Conservation (phyloP, 345 rosid species). For the Cardamine occulta region DNA sequence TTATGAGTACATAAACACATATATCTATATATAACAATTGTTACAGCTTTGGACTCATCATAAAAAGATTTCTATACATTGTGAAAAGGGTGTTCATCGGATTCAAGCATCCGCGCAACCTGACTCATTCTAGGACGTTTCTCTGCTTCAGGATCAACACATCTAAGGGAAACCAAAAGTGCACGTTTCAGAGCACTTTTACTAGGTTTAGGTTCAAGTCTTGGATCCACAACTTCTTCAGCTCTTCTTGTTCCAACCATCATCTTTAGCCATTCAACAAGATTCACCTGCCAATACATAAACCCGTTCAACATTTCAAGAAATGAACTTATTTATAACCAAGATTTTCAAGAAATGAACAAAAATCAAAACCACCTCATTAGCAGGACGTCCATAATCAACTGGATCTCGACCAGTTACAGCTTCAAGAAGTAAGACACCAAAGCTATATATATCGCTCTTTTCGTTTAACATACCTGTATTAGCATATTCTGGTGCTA, state of each 20-base stretch:
- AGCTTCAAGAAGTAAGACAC: conserved; percentile 89
- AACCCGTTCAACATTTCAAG: background rate
- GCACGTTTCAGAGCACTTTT: conserved; percentile 76
- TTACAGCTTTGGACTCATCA: conserved; percentile 9
- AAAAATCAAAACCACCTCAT: conserved; percentile 57
- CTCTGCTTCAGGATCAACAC: conserved; percentile 87
- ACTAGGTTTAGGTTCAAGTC: conserved; percentile 71
- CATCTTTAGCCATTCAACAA: conserved; percentile 94
- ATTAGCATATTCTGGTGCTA: conserved; percentile 97
- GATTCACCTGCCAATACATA: conserved; percentile 67
- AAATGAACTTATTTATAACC: conserved; percentile 1
- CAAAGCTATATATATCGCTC: conserved; percentile 97
- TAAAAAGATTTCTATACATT: conserved; percentile 54
- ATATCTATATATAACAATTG: background rate
- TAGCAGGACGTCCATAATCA: conserved; percentile 88
- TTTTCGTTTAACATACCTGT: conserved; percentile 89
- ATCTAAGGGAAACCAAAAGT: conserved; percentile 80
- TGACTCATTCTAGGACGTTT: conserved; percentile 97
- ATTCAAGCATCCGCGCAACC: conserved; percentile 85
- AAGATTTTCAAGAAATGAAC: background rate
- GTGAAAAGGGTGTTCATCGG: conserved; percentile 77
- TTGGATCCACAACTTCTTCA: conserved; percentile 90
- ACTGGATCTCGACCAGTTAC: conserved; percentile 96
- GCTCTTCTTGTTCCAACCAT: conserved; percentile 96
- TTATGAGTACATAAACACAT: background rate